phyloP scores from a whole-genome alignment of 805 yeast species.

The Isabelozyma rhagii region DNA sequence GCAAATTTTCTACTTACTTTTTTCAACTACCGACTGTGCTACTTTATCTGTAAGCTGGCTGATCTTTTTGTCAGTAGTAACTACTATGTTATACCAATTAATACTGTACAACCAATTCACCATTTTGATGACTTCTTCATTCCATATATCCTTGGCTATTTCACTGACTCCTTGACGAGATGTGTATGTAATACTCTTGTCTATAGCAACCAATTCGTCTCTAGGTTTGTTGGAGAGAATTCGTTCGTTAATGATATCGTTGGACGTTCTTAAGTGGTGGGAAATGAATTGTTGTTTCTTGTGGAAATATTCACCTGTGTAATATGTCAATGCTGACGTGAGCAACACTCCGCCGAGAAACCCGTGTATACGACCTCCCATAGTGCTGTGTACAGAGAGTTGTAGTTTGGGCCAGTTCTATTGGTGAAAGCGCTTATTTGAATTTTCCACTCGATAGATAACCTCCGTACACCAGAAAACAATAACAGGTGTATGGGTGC shows the following conservation, averaged over 20 bases:
- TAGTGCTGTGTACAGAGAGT: conserved; percentile 6
- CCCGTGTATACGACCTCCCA: conserved; percentile 45
- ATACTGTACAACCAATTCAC: conserved; percentile 63
- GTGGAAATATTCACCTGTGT: conserved; percentile 56
- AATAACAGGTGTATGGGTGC: too few relatives aligned
- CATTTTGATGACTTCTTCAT: conserved; percentile 61
- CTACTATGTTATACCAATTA: conserved; percentile 44
- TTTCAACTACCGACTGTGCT: background rate
- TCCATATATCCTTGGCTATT: conserved; percentile 77
- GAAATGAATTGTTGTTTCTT: conserved; percentile 46
- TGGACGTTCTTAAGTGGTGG: conserved; percentile 44
- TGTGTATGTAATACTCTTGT: conserved; percentile 18
- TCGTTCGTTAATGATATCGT: conserved; percentile 49
- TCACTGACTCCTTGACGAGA: conserved; percentile 46
- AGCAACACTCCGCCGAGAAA: conserved; percentile 53
- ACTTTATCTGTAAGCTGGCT: conserved; percentile 25
- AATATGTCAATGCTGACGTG: conserved; percentile 60
- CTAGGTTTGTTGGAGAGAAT: conserved; percentile 48
- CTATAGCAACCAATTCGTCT: conserved; percentile 42
- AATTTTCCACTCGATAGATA: background rate
- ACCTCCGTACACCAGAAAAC: background rate
- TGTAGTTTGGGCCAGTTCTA: background rate
- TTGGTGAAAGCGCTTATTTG: background rate
- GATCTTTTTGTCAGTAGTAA: conserved; percentile 31
- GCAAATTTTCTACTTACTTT: background rate